Base-by-base conservation (phyloP, 352 stramenopile species). In the Pythium vanterpoolii region DNA sequence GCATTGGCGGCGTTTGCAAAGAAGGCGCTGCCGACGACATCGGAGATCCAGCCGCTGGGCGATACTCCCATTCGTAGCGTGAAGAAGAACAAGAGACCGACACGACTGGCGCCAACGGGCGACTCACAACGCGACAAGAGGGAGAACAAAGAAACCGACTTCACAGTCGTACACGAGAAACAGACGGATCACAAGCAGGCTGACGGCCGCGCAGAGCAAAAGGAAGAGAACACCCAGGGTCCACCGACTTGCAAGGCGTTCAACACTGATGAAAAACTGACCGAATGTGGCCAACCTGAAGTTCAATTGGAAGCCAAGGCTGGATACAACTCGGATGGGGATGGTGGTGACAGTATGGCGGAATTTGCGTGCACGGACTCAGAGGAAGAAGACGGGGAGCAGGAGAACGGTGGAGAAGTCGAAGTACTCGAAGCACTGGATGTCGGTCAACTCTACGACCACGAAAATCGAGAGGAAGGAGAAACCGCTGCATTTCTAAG, bases 361-460 rank as follows among this genome's bases (percentile, higher is more conserved):
- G 61, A 59, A 26, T 68, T 63, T 44, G 54, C 53, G 19, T 62
- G 46, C 10, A 60, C 45, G 54, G 61, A 68, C 2, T 63, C 61
- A 0, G 34, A 50, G 11, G 60, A 62, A 4, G 60, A 57, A n/a
- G 36, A 26, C 0, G 38, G 38, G 2, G 30, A 34, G 13, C 4
- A 14, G 43, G 23, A 31, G n/a, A n/a, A n/a, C n/a, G n/a, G n/a
- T n/a, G n/a, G n/a, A 36, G 24, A 19, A 10, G 7, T 1, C 13
- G 40, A 33, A 21, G 4, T 30, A 1, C 28, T 8, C 11, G 49
- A 33, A 21, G 10, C 38, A 0, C 24, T 31, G 7, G 31, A 49
- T 19, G 34, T 50, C 16, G 58, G 60, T 18, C 52, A 67, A 43
- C 27, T 67, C 13, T 67, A 67, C 38, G 52, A 48, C 16, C 44